phyloP scores from a whole-genome alignment of 257 asterid genomes.

The Datura wrightii region DNA sequence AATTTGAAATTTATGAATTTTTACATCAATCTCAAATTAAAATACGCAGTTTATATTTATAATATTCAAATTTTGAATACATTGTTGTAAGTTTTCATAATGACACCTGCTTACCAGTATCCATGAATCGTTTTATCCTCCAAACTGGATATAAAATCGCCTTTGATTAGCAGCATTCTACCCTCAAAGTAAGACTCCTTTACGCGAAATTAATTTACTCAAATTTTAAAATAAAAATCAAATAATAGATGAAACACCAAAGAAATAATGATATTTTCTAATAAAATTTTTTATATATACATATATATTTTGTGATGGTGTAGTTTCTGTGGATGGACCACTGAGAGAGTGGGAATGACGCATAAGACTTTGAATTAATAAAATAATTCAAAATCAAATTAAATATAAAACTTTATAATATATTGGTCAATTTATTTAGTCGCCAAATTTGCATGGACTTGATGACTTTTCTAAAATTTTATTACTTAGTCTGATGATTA shows the following conservation, averaged over 20 bases:
- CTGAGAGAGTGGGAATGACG: not conserved
- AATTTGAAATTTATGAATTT: not conserved
- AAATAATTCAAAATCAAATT: not conserved
- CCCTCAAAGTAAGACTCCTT: no score
- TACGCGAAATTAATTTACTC: no score
- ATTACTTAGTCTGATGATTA: not conserved
- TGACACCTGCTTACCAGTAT: not conserved
- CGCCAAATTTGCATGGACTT: not conserved
- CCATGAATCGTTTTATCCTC: no score
- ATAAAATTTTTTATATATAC: not conserved
- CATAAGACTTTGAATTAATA: not conserved
- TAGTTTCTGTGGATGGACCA: not conserved
- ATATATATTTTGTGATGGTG: not conserved
- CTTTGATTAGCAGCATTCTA: no score
- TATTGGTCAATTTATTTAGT: conserved; percentile 3
- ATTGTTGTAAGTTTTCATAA: not conserved
- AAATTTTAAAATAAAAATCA: no score
- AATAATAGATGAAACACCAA: no score
- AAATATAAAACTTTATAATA: not conserved
- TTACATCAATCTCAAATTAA: not conserved
- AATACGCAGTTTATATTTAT: not conserved
- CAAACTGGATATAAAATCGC: no score
- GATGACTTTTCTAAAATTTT: not conserved
- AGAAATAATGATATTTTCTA: no score
- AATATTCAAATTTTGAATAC: not conserved